Evolutionary conservation across 2,329 filamentous ascomycete genomes (phyloP), one percentile per base, ranked within the genome.

Genomic region (Verticillium dahliae): DNA sequence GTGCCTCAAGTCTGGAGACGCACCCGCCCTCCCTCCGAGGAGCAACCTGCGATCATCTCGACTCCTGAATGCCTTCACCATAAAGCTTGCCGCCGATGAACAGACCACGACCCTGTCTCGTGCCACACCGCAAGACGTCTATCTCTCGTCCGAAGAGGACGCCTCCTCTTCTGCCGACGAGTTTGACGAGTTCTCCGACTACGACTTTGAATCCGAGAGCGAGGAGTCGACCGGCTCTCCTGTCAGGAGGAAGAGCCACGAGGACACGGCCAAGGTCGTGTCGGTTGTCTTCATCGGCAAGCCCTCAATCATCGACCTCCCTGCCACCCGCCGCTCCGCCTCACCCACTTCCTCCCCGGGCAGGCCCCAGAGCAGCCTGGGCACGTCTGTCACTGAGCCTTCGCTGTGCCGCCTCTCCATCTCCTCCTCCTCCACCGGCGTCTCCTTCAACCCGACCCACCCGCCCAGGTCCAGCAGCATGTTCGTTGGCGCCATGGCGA

Each of bases 81-180:
- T 79, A 9, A 75, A 74, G 67, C 67, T 76, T 35, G 69, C 71
- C 61, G 69, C 70, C 57, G 39, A 57, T 6, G 60, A 61, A 65
- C 70, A 72, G 64, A 68, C 62, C 41, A 68, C 68, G 58, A 70
- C 61, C 39, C 67, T 73, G 33, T 68, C 74, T 14, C 74, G 78
- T 56, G 74, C 76, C 27, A 75, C 78, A 1, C 82, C 84, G 6
- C 85, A 87, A 70, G 82, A 86, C 61, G 69, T 84, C 62, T 89
- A 89, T 71, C 80, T 89, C 33, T 88, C 85, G 1, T 87, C 85
- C 0, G 86, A 89, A 66, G 86, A 89, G 69, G 86, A 88, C 65
- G 84, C 80, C 35, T 88, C 85, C 1, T 85, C 85, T 1, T 84
- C 82, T 18, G 81, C 83, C 56, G 85, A 85, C 71, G 81, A 85